These are phyloP conservation scores for Miscanthus lutarioriparius DNA, from an alignment of 176 grass and related monocot species.

Conservation along the genomic window DNA sequence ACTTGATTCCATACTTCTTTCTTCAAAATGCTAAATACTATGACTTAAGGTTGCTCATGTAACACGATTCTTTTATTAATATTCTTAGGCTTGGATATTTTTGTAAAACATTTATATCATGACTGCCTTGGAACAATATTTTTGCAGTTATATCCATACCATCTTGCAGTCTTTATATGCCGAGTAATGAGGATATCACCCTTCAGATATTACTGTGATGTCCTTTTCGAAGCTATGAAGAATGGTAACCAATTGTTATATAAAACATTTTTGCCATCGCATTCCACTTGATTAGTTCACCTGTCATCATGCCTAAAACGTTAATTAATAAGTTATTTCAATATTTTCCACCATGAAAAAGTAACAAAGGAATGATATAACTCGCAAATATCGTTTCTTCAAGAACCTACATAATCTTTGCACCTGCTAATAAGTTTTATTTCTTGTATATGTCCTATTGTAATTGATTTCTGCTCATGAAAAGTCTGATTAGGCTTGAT, in stretches of 20 bases:
- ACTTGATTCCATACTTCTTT: background rate
- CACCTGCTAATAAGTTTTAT: constrained; percentile 2
- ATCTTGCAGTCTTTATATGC: constrained; percentile 81
- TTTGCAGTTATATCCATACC: constrained; percentile 89
- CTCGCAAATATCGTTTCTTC: background rate
- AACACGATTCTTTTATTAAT: background rate
- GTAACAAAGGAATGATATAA: background rate
- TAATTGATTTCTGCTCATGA: background rate
- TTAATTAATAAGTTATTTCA: background rate
- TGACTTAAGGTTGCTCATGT: background rate
- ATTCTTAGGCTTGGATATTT: background rate
- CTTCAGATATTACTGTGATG: constrained; percentile 90
- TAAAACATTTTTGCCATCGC: background rate
- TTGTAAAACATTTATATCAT: background rate
- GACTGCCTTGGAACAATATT: constrained; percentile 22
- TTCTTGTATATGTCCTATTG: background rate
- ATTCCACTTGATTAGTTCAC: constrained; percentile 8
- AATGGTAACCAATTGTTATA: constrained; percentile 59
- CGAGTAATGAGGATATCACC: constrained; percentile 84
- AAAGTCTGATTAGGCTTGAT: background rate
- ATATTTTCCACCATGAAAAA: background rate
- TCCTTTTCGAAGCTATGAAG: constrained; percentile 97
- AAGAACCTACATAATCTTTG: background rate
- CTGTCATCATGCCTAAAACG: background rate
- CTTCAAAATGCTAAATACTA: background rate